Percentiles rank a stretch among this genome's conserved stretches.
Evolutionary conservation across 345 rosid species (phyloP).

Genomic region (Erucastrum elatum): DNA sequence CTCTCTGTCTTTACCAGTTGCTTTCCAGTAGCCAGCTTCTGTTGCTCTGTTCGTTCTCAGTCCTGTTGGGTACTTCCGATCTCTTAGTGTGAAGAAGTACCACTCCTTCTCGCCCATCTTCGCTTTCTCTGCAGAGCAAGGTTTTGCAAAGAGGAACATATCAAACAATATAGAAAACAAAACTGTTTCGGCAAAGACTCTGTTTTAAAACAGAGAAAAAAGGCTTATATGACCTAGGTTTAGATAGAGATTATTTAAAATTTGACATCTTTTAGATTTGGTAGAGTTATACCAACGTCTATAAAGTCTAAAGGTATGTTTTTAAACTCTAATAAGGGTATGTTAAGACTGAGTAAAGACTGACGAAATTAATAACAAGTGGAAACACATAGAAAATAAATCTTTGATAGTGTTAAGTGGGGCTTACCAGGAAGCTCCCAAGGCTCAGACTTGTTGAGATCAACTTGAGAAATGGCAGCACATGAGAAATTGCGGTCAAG

Average conservation of each 20-base stretch:
- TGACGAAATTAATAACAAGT: too few relatives aligned
- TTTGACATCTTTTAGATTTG: not conserved
- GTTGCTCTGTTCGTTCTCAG: constrained; percentile 91
- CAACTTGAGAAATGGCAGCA: constrained; percentile 81
- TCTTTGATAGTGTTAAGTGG: not conserved
- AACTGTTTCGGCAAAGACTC: too few relatives aligned
- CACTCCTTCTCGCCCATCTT: constrained; percentile 97
- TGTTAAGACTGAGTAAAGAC: not conserved
- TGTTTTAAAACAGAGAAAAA: too few relatives aligned
- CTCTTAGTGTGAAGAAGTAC: constrained; percentile 85
- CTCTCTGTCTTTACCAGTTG: constrained; percentile 92
- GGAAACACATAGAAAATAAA: too few relatives aligned
- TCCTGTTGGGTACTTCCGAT: constrained; percentile 90
- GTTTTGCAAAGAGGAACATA: not conserved
- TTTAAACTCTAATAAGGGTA: too few relatives aligned
- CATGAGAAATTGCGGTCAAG: constrained; percentile 69
- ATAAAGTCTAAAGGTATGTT: too few relatives aligned
- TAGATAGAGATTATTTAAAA: too few relatives aligned
- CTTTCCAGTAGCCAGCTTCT: constrained; percentile 97
- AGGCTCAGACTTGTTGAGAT: constrained; percentile 94
- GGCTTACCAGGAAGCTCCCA: constrained; percentile 91
- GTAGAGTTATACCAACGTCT: not conserved
- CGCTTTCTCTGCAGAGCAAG: constrained; percentile 58
- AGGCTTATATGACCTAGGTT: too few relatives aligned
- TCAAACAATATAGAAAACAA: not conserved